Evolutionary conservation across 768 basidiomycete species (phyloP), one percentile per base, ranked within the genome.

Genomic region (Amanita inopinata): DNA sequence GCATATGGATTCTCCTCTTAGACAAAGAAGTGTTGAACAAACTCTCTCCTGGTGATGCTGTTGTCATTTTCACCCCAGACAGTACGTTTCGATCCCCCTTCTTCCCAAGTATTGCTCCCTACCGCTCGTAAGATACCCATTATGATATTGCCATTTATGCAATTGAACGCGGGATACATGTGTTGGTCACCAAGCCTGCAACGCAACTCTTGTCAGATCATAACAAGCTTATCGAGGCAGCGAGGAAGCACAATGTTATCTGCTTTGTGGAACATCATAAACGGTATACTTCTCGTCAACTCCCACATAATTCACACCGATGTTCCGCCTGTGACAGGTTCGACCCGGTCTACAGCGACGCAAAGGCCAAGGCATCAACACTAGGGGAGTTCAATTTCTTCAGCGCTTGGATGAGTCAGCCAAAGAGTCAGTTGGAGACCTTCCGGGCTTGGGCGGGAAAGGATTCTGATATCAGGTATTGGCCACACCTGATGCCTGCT

Each of bases 231-330:
- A 78, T 91, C 49, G 69, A 72, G 27, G 76, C 85, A 8, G 87
- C 92, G 23, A 76, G 70, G 52, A 75, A 84, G 61, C 72, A 90
- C 56, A 80, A 81, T 36, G 80, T 93, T 14, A 72, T 89, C 2
- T 90, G 87, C 61, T 90, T 87, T 57, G 91, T 94, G n/a, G 92
- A 96, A 58, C 89, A 94, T 55, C 88, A 91, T 65, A 91, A 90
- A 58, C 76, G 87, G 82, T 78, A 51, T 6, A 22, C 19, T 38
- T 40, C 33, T 11, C 28, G 22, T 31, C 23, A 25, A 38, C 28
- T 14, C 12, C 28, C n/a, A 22, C 37, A 43, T 33, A 8, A 2
- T 40, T 51, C 46, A 22, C 36, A 22, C 6, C 34, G 12, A 5
- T 4, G 33, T 33, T 15, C 43, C 33, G 22, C 20, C n/a, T 33